Evolutionary conservation across 192 early-diverging fungal species (phyloP).

Genomic region (Podila minutissima): DNA sequence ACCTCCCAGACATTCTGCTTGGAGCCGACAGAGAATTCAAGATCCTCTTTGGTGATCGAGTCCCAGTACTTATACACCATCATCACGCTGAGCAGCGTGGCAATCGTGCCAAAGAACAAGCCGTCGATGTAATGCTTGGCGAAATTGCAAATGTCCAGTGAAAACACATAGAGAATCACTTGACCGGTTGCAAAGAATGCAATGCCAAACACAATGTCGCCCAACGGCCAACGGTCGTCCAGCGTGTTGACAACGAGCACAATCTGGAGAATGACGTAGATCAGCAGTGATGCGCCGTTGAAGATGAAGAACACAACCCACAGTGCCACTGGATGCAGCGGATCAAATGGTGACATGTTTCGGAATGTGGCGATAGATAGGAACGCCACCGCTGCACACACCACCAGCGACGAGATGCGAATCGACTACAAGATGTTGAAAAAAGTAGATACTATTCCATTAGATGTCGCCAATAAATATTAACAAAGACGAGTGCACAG

Average conservation of each 20-base stretch:
- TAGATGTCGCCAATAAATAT: background rate
- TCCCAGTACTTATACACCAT: conserved; percentile 98
- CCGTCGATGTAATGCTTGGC: conserved; percentile 91
- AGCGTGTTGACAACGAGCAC: conserved; percentile 85
- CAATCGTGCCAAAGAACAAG: conserved; percentile 88
- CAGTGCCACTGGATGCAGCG: conserved; percentile 64
- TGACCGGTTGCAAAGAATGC: conserved; percentile 81
- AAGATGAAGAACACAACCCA: conserved; percentile 83
- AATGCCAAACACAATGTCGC: conserved; percentile 83
- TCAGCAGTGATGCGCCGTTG: conserved; percentile 71
- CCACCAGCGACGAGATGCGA: conserved; percentile 75
- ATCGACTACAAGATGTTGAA: conserved; percentile 65
- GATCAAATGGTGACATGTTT: conserved; percentile 62
- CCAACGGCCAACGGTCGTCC: conserved; percentile 89
- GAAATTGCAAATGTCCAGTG: conserved; percentile 74
- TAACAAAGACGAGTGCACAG: background rate
- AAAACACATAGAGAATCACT: conserved; percentile 77
- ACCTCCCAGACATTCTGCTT: conserved; percentile 90
- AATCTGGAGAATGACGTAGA: conserved; percentile 85
- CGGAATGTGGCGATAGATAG: conserved; percentile 77
- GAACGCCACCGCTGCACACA: conserved; percentile 73
- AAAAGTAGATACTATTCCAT: background rate
- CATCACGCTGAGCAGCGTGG: conserved; percentile 86
- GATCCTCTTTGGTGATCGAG: conserved; percentile 91
- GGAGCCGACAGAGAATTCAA: conserved; percentile 87